These are phyloP conservation scores for Tylopilus microsporus DNA, from an alignment of 1,284 basidiomycete species.

Conservation along the genomic window DNA sequence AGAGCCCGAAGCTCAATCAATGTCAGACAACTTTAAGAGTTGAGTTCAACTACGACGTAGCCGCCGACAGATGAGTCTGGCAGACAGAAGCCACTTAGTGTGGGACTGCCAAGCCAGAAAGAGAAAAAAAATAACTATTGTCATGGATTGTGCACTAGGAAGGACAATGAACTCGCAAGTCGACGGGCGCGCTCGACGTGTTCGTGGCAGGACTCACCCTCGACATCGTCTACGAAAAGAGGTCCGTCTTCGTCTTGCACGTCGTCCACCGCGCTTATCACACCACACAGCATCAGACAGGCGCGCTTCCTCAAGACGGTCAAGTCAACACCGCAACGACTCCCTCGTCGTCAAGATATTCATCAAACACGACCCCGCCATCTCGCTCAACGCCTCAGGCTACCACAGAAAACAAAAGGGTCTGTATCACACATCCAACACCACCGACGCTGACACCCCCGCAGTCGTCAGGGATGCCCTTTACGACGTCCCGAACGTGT, in stretches of 20 bases:
- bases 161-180: no score
- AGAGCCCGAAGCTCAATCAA: no score
- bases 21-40: no score
- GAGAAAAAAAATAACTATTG: no score
- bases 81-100: no score
- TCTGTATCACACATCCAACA: conserved; percentile 28
- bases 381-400: conserved; percentile 48
- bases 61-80: no score
- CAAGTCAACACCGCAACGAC: conserved; percentile 62
- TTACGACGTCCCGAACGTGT: conserved; percentile 81
- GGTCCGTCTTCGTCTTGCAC: conserved; percentile 43
- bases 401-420: conserved; percentile 64
- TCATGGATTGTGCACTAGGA: no score
- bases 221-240: conserved; percentile 87
- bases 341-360: conserved; percentile 77
- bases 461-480: conserved; percentile 82
- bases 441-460: not conserved
- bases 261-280: not conserved
- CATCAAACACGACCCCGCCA: conserved; percentile 68
- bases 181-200: conserved; percentile 77
- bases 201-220: conserved; percentile 83
- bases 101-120: no score
- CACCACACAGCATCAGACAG: conserved; percentile 65
- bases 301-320: conserved; percentile 95
- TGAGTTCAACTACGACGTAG: conserved; percentile 31